These are phyloP conservation scores for Daldinia sp. DNA, from an alignment of 2,329 filamentous ascomycete species.

Conservation along the genomic window DNA sequence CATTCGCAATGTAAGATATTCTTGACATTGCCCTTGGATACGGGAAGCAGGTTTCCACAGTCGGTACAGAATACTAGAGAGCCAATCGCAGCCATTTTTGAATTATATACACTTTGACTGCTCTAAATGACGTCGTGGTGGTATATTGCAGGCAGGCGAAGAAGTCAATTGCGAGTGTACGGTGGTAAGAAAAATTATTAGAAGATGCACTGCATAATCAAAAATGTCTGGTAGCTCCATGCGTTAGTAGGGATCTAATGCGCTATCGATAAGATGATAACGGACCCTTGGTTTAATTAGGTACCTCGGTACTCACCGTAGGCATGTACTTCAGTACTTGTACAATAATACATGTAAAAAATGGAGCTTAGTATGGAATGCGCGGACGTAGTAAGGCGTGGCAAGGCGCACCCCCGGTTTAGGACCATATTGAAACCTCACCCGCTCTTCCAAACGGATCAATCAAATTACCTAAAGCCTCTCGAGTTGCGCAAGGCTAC, in stretches of 20 bases:
- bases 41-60: conserved; percentile 90
- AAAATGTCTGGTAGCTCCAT: not conserved
- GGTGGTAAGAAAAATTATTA: conserved; percentile 6
- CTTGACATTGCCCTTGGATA: conserved; percentile 80
- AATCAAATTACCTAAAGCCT: conserved; percentile 35
- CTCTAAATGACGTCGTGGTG: not conserved
- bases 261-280: conserved; percentile 13
- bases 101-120: not conserved
- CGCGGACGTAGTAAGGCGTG: conserved; percentile 19
- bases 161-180: not conserved
- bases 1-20: conserved; percentile 84
- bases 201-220: not conserved
- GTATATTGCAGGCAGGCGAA: not conserved
- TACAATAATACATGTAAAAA: not conserved
- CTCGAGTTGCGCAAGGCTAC: conserved; percentile 38
- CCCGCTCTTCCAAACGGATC: conserved; percentile 16
- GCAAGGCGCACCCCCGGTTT: conserved; percentile 30
- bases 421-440: not conserved
- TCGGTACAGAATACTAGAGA: conserved; percentile 93
- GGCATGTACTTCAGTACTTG: not conserved
- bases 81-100: conserved; percentile 84
- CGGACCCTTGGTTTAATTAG: not conserved
- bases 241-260: not conserved
- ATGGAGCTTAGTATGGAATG: conserved; percentile 12
- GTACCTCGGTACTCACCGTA: conserved; percentile 8